Percentiles rank a stretch among this genome's conserved stretches.
These are phyloP conservation scores for Cenchrus fungigraminus DNA, from an alignment of 176 grass and related monocot species.

Conservation along the genomic window DNA sequence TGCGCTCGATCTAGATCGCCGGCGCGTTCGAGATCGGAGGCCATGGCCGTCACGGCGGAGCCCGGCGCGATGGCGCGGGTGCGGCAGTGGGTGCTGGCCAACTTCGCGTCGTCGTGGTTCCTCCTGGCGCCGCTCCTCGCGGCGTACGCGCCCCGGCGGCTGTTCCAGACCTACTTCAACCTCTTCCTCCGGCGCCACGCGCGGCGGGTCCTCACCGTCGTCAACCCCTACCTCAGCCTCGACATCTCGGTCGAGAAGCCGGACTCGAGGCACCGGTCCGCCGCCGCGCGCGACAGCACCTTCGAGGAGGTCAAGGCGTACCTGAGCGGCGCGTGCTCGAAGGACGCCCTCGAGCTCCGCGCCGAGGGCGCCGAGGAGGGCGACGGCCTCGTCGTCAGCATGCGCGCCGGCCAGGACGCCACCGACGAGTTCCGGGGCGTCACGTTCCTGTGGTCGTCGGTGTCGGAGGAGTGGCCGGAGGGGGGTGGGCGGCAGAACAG, in stretches of 20 bases:
- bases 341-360: no score
- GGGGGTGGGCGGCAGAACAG: not conserved
- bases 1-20: no score
- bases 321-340: not conserved
- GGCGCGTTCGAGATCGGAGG: no score
- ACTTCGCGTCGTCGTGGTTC: constrained; percentile 1
- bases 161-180: constrained; percentile 22
- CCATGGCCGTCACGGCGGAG: no score
- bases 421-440: no score
- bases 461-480: not conserved
- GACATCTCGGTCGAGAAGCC: constrained; percentile 6
- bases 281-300: not conserved
- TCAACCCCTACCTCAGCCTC: not conserved
- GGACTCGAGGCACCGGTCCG: not conserved
- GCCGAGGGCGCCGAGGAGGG: no score
- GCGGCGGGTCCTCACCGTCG: not conserved
- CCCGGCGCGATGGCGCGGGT: no score
- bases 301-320: constrained; percentile 10
- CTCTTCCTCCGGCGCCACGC: constrained; percentile 16
- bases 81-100: not conserved
- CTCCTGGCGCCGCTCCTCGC: constrained; percentile 6
- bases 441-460: not conserved
- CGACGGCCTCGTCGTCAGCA: no score
- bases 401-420: no score
- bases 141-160: not conserved